Base-by-base conservation (phyloP, 805 yeast genomes). In the Candida verbasci region DNA sequence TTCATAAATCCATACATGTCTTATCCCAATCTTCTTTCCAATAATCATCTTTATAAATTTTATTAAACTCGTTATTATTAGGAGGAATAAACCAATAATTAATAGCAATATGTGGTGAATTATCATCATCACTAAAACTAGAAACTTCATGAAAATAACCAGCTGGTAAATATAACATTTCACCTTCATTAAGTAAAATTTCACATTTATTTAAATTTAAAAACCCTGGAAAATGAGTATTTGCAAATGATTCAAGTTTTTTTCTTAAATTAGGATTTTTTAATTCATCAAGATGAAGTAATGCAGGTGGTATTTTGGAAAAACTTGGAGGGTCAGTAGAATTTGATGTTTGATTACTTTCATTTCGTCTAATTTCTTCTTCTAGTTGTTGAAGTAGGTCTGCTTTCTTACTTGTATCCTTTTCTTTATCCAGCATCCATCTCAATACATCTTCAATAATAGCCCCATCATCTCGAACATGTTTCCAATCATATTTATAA, bases 111-210 rank as follows among this genome's bases (percentile, higher is more conserved):
- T 83, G 91, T 3, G 67, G 57, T n/a, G 34, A 22, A 20, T 49
- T 50, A 11, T 46, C 52, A 11, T 41, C 29, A 8, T 52, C 53
- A 3, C 81, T 80, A 52, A 65, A 80, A 8, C 86, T 79, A 1
- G 85, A 73, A 2, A 83, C 91, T 53, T 83, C 91, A 52, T 83
- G 91, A 49, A 83, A 83, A 89, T 89, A 83, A 3, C 91, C 88
- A 1, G 84, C 73, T 0, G 91, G 91, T 17, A 83, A 52, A 50
- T 74, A 83, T 16, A 83, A 53, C 80, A 80, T 76, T 33, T 82
- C 78, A 0, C 87, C 87, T 0, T 81, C 78, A 20, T 68, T 50
- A 18, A 83, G 45, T 50, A 70, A 62, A 1, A 78, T 77, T 12
- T 68, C 61, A 11, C 70, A 49, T 31, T 66, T 63, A 14, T 62